A percentile compares a stretch with the other conserved stretches of the same genome.
These are phyloP conservation scores for Neonectria hederae DNA, from an alignment of 2,329 filamentous ascomycete species.

Conservation along the genomic window DNA sequence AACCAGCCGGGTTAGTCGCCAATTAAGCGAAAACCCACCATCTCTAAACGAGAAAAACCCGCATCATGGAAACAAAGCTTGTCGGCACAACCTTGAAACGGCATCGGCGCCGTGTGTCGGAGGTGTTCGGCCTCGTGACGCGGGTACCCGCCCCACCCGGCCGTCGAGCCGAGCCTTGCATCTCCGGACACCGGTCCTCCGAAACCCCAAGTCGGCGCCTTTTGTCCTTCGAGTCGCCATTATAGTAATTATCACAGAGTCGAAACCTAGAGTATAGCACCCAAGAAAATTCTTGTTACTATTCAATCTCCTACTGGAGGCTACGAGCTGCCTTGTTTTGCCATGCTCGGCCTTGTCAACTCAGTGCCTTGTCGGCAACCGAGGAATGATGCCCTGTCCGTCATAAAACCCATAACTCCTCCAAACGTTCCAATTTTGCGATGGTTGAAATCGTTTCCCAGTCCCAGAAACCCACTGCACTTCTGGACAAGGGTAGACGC, in stretches of 20 bases:
- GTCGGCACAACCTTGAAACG: background rate
- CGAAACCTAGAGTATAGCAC: background rate
- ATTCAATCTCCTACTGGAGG: background rate
- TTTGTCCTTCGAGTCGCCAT: background rate
- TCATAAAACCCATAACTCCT: constrained; percentile 1
- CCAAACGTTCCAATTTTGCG: constrained; percentile 7
- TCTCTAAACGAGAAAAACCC: background rate
- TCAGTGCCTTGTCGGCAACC: background rate
- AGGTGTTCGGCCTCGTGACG: background rate
- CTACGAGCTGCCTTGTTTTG: background rate
- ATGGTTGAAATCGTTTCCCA: constrained; percentile 21
- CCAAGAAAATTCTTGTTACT: constrained; percentile 1
- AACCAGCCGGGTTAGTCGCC: background rate
- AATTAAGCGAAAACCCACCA: background rate
- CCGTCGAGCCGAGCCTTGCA: background rate
- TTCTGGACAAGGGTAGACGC: constrained; percentile 23
- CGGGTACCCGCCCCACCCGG: background rate
- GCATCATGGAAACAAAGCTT: background rate
- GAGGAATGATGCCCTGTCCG: constrained; percentile 7
- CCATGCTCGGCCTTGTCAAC: background rate
- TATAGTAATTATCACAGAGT: background rate
- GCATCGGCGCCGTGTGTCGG: background rate
- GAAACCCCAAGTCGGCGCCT: background rate
- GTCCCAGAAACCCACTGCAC: constrained; percentile 42
- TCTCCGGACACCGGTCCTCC: background rate